Evolutionary conservation across 768 basidiomycete genomes (phyloP).

Genomic region (Calvatia gigantea): DNA sequence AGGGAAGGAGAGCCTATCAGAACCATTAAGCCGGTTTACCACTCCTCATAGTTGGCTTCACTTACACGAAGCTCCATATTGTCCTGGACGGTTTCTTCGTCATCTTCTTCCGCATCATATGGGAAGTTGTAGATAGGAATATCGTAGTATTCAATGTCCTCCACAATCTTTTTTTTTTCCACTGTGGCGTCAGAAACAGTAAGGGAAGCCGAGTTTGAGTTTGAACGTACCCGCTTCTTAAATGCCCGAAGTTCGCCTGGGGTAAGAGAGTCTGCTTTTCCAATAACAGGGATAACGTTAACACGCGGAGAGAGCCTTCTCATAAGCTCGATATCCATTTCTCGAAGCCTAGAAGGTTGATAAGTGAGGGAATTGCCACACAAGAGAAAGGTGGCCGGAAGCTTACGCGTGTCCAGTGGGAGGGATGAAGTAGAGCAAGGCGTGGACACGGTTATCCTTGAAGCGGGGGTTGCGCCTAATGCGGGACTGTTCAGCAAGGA

Average conservation of each 20-base stretch:
- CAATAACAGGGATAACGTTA: slow-evolving; percentile 91
- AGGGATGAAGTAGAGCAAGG: slow-evolving; percentile 86
- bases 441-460: slow-evolving; percentile 86
- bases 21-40: neutral
- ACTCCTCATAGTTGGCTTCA: slow-evolving; percentile 4
- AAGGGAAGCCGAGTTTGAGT: neutral
- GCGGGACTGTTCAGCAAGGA: slow-evolving; percentile 80
- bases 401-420: slow-evolving; percentile 84
- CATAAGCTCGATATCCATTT: slow-evolving; percentile 95
- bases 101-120: slow-evolving; percentile 90
- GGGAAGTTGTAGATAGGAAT: slow-evolving; percentile 96
- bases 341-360: slow-evolving; percentile 52
- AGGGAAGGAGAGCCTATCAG: slow-evolving; percentile 63
- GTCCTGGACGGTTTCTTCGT: slow-evolving; percentile 87
- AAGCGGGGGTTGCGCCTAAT: slow-evolving; percentile 94
- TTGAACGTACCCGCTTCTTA: slow-evolving; percentile 65
- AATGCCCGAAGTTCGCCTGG: slow-evolving; percentile 76
- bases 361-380: slow-evolving; percentile 6
- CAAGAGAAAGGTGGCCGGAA: neutral
- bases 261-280: slow-evolving; percentile 86
- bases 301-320: slow-evolving; percentile 83
- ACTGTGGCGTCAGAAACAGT: neutral
- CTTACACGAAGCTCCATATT: slow-evolving; percentile 82
- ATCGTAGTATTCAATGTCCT: slow-evolving; percentile 86
- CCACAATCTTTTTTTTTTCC: slow-evolving; percentile 62